A percentile compares a stretch with the other conserved stretches of the same genome.
These are phyloP conservation scores for Annulohypoxylon bovei DNA, from an alignment of 495 filamentous ascomycete genomes.

Conservation along the genomic window DNA sequence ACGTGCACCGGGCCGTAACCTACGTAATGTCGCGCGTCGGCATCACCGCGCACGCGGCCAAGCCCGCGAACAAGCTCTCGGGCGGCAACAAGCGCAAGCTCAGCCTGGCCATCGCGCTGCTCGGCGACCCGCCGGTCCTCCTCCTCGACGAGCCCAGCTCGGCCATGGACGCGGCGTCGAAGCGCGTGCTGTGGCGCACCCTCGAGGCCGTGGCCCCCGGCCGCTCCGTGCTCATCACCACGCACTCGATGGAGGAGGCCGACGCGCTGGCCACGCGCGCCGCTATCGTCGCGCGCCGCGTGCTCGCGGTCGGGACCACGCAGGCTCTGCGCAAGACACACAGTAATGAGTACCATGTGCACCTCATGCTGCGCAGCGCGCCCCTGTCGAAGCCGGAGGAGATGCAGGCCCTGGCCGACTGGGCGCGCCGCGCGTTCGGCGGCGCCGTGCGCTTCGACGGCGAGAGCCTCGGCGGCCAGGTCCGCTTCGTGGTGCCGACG, in stretches of 20 bases:
- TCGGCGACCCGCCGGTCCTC: slow-evolving; percentile 71
- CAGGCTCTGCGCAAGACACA: slow-evolving; percentile 62
- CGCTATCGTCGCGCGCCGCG: slow-evolving; percentile 66
- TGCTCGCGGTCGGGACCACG: slow-evolving; percentile 69
- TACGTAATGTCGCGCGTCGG: slow-evolving; percentile 63
- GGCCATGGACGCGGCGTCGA: slow-evolving; percentile 72
- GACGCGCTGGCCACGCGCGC: slow-evolving; percentile 70
- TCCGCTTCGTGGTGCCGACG: slow-evolving; percentile 72
- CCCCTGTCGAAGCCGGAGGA: slow-evolving; percentile 68
- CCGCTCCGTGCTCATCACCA: slow-evolving; percentile 65
- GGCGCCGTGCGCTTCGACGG: slow-evolving; percentile 67
- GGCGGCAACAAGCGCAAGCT: slow-evolving; percentile 76
- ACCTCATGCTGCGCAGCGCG: slow-evolving; percentile 70
- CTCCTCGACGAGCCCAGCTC: slow-evolving; percentile 71
- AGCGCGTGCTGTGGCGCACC: slow-evolving; percentile 70
- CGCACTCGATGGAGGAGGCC: slow-evolving; percentile 76
- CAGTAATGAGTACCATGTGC: slow-evolving; percentile 66
- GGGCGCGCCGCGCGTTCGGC: slow-evolving; percentile 64
- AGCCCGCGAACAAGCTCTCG: slow-evolving; percentile 66
- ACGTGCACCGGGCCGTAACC: slow-evolving; percentile 63
- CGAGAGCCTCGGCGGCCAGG: slow-evolving; percentile 73
- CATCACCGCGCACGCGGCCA: slow-evolving; percentile 57
- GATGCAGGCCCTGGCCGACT: slow-evolving; percentile 66
- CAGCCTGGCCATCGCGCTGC: slow-evolving; percentile 70
- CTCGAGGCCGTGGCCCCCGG: slow-evolving; percentile 61